These are phyloP conservation scores for Euphorbia lathyris DNA, from an alignment of 345 rosid species.

Conservation along the genomic window DNA sequence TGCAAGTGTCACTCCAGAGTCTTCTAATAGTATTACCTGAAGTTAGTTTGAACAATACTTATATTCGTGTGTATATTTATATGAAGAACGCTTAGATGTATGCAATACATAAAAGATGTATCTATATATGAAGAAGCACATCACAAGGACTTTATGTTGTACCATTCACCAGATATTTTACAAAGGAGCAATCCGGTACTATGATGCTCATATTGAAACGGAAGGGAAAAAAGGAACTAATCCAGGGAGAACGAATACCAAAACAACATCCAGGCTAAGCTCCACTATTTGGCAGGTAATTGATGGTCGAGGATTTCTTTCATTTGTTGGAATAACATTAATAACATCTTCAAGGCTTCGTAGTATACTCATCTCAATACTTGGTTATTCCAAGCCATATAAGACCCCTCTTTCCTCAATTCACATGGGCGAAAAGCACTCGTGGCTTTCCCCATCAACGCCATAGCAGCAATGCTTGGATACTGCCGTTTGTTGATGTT, in stretches of 20 bases:
- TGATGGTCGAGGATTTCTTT: background rate
- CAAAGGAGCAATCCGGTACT: background rate
- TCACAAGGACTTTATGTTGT: background rate
- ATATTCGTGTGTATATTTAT: background rate
- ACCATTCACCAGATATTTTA: slow-evolving; percentile 1
- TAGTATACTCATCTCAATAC: slow-evolving; percentile 4
- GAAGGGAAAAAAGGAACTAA: background rate
- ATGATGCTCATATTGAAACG: background rate
- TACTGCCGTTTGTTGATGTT: slow-evolving; percentile 51
- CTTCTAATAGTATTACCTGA: background rate
- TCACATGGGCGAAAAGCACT: slow-evolving; percentile 56
- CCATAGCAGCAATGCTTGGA: slow-evolving; percentile 97
- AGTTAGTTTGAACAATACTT: background rate
- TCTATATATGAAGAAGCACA: background rate
- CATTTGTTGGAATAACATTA: background rate
- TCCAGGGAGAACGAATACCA: slow-evolving; percentile 14
- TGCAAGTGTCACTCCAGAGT: background rate
- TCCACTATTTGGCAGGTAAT: slow-evolving; percentile 7
- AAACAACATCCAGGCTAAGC: slow-evolving; percentile 9
- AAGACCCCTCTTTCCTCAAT: slow-evolving; percentile 47
- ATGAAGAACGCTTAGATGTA: background rate
- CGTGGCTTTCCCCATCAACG: slow-evolving; percentile 86
- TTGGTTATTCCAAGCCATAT: slow-evolving; percentile 59
- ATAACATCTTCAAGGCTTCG: background rate
- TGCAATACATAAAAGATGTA: background rate